Evolutionary conservation across 2,329 filamentous ascomycete species (phyloP).

Genomic region (Aspergillus sp.): DNA sequence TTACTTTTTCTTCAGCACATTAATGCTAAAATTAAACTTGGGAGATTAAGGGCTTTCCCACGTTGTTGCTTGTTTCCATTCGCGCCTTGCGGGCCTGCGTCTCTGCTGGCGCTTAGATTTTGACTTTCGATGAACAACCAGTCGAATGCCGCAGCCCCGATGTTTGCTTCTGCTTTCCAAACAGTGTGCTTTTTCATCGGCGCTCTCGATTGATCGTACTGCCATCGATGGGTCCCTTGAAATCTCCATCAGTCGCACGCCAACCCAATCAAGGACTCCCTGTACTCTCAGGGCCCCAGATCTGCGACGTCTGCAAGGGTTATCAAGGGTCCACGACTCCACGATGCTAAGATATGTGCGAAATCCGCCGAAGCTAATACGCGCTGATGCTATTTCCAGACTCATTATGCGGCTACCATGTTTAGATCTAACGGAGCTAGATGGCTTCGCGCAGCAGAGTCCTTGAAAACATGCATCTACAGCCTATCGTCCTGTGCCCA

Average conservation of each 20-base stretch:
- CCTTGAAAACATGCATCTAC: not conserved
- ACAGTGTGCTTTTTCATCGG: not conserved
- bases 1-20: not conserved
- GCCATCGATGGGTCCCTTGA: not conserved
- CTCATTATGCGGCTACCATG: slow-evolving; percentile 3
- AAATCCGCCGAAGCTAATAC: slow-evolving; percentile 12
- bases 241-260: not conserved
- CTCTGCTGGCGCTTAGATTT: slow-evolving; percentile 5
- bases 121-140: not conserved
- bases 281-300: not conserved
- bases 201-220: not conserved
- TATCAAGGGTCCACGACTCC: not conserved
- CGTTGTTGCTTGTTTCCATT: slow-evolving; percentile 14
- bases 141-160: not conserved
- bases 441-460: not conserved
- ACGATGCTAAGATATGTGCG: not conserved
- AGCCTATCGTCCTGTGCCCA: slow-evolving; percentile 11
- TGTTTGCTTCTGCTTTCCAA: not conserved
- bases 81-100: slow-evolving; percentile 4
- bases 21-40: not conserved
- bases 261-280: slow-evolving; percentile 8
- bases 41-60: slow-evolving; percentile 3
- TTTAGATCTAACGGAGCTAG: slow-evolving; percentile 4
- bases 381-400: slow-evolving; percentile 24
- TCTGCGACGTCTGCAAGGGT: not conserved